These are phyloP conservation scores for Auxenochlorella protothecoides DNA, from an alignment of 139 green algal species.

Conservation along the genomic window DNA sequence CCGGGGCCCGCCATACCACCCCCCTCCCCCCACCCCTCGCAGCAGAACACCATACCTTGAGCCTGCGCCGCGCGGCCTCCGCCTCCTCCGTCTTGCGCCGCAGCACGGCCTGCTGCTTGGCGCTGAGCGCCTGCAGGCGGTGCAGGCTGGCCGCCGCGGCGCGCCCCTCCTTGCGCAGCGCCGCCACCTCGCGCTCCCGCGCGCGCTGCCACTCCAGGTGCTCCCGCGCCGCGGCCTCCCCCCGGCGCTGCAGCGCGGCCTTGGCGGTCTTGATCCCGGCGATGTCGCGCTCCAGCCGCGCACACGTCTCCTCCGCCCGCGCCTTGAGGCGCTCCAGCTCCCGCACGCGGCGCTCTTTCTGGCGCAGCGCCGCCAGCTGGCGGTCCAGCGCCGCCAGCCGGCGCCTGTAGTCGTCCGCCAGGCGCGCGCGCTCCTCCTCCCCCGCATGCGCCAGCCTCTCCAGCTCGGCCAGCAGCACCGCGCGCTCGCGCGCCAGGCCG, in stretches of 20 bases:
- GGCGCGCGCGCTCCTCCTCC: conserved; percentile 49
- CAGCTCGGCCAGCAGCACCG: conserved; percentile 43
- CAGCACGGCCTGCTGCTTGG: conserved; percentile 78
- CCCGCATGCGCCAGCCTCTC: conserved; percentile 26
- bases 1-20: too few species aligned
- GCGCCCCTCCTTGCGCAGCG: conserved; percentile 42
- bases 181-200: conserved; percentile 54
- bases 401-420: conserved; percentile 44
- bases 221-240: conserved; percentile 39
- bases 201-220: conserved; percentile 37
- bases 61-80: conserved; percentile 56
- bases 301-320: conserved; percentile 26
- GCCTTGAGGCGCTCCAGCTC: conserved; percentile 36
- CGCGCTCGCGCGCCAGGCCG: conserved; percentile 26
- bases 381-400: conserved; percentile 46
- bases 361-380: conserved; percentile 36
- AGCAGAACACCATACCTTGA: conserved; percentile 26
- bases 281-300: conserved; percentile 64
- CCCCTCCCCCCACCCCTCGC: too few species aligned
- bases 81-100: conserved; percentile 87
- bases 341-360: conserved; percentile 15
- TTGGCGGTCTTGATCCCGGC: conserved; percentile 56
- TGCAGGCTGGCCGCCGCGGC: conserved; percentile 45
- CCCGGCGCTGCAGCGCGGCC: conserved; percentile 38
- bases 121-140: conserved; percentile 49